phyloP scores from a whole-genome alignment of 352 stramenopile genomes.

The Globisporangium okanoganense region DNA sequence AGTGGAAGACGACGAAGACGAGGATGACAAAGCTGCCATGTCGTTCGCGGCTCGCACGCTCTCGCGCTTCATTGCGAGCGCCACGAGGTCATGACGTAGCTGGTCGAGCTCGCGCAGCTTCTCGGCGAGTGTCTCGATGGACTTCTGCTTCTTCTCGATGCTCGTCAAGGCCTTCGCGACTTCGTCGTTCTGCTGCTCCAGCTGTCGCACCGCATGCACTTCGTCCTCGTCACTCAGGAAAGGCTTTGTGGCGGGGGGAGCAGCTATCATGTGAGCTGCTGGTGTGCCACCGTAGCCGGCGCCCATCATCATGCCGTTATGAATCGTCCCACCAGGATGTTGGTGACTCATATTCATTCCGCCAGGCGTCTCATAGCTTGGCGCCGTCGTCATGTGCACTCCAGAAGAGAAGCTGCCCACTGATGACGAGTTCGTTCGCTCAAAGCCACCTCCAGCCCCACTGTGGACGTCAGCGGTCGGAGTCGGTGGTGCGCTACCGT shows the following conservation, averaged over 20 bases:
- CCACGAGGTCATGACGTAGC: slow-evolving; percentile 64
- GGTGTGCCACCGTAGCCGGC: slow-evolving; percentile 1
- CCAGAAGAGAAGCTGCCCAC: slow-evolving; percentile 35
- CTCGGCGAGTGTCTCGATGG: slow-evolving; percentile 55
- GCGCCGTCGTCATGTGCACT: slow-evolving; percentile 21
- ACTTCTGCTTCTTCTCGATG: slow-evolving; percentile 61
- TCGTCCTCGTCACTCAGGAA: slow-evolving; percentile 67
- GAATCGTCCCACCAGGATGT: slow-evolving; percentile 14
- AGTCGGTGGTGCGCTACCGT: neutral
- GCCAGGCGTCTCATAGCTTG: slow-evolving; percentile 18
- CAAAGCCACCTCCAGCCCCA: slow-evolving; percentile 2
- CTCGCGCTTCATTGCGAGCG: slow-evolving; percentile 65
- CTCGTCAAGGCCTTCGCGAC: slow-evolving; percentile 32
- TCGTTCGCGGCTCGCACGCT: slow-evolving; percentile 28
- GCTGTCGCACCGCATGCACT: slow-evolving; percentile 35
- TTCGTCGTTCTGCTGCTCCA: slow-evolving; percentile 57
- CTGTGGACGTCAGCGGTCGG: slow-evolving; percentile 4
- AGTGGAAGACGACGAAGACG: slow-evolving; percentile 3
- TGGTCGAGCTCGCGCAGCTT: slow-evolving; percentile 72
- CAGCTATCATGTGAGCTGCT: slow-evolving; percentile 6
- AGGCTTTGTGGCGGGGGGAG: slow-evolving; percentile 22
- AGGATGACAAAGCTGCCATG: slow-evolving; percentile 6
- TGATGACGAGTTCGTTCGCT: slow-evolving; percentile 39
- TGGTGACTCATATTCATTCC: slow-evolving; percentile 19
- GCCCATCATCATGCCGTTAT: slow-evolving; percentile 19